Percentiles rank a stretch among this genome's conserved stretches.
These are phyloP conservation scores for Trichoderma parareesei DNA, from an alignment of 495 filamentous ascomycete species.

Conservation along the genomic window DNA sequence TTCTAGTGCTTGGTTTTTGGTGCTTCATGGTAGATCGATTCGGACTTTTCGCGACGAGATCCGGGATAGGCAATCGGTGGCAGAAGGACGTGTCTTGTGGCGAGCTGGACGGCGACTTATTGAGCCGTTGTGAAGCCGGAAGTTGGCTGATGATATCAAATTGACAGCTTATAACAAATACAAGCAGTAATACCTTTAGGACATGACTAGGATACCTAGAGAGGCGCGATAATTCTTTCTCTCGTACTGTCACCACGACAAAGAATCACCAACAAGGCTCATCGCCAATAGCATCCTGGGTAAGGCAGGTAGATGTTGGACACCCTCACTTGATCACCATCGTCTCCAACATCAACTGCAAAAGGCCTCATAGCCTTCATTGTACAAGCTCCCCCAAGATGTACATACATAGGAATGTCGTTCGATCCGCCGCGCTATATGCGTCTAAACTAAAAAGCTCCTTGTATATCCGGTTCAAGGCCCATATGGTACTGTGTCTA, in stretches of 20 bases:
- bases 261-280: no score
- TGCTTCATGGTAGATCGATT: not conserved
- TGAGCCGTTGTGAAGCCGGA: not conserved
- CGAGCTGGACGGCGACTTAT: not conserved
- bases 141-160: no score
- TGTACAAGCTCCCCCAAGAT: not conserved
- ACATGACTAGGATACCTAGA: not conserved
- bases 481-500: slow-evolving; percentile 10
- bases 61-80: not conserved
- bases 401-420: not conserved
- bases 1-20: not conserved
- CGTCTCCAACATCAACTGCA: not conserved
- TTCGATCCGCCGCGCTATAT: not conserved
- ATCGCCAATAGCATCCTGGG: no score
- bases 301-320: not conserved
- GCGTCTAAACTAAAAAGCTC: not conserved
- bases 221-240: no score
- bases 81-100: not conserved
- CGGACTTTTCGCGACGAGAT: not conserved
- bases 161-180: no score
- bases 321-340: not conserved
- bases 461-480: slow-evolving; percentile 8
- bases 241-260: no score
- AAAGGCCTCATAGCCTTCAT: not conserved
- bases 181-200: not conserved